Evolutionary conservation across 129 eudicot genomes (phyloP).

Genomic region (Artemisia argyi): DNA sequence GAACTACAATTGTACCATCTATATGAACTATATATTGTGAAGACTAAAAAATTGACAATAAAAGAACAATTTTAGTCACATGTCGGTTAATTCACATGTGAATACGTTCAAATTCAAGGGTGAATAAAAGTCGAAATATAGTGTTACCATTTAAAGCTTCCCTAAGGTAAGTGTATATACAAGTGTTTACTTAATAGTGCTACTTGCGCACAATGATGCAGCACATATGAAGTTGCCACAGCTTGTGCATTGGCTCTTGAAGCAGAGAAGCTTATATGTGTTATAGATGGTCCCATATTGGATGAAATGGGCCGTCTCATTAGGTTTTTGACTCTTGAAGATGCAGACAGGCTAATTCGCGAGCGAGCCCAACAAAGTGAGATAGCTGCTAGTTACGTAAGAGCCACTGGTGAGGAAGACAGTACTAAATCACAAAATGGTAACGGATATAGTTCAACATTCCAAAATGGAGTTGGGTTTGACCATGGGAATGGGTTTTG

Average conservation of each 20-base stretch:
- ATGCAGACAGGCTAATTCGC: conserved; percentile 57
- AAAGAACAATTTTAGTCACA: too few species aligned
- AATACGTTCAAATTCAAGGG: too few species aligned
- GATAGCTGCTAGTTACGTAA: conserved; percentile 63
- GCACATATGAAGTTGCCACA: conserved; percentile 93
- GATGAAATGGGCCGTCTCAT: conserved; percentile 66
- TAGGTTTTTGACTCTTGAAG: conserved; percentile 65
- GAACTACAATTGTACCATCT: neutral
- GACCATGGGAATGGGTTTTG: conserved; percentile 51
- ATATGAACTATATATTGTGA: neutral
- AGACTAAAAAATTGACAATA: too few species aligned
- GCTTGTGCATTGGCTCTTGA: conserved; percentile 89
- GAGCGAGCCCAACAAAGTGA: conserved; percentile 62
- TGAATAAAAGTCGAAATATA: too few species aligned
- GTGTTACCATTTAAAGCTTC: too few species aligned
- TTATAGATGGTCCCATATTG: conserved; percentile 69
- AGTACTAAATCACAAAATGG: conserved; percentile 16
- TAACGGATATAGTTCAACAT: conserved; percentile 35
- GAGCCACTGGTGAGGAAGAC: conserved; percentile 52
- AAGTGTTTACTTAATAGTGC: neutral
- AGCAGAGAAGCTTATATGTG: conserved; percentile 85
- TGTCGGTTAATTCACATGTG: too few species aligned
- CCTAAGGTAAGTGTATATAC: neutral
- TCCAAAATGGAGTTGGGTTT: conserved; percentile 80
- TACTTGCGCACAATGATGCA: conserved; percentile 24